phyloP scores from a whole-genome alignment of 2,329 filamentous ascomycete species.

The Westerdykella ornata region DNA sequence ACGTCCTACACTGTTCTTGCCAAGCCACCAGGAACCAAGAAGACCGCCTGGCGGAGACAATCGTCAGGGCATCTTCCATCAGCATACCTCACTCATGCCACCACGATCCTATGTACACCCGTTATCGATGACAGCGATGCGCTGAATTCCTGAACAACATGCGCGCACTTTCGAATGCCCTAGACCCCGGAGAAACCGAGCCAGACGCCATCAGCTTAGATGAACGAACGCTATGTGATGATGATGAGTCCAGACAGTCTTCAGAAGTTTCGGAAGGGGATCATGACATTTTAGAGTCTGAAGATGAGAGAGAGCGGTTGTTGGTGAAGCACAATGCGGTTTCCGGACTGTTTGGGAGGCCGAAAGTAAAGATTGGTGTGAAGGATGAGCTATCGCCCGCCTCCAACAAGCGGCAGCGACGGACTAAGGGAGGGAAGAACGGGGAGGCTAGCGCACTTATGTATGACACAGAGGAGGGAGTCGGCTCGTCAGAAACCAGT shows the following conservation, averaged over 20 bases:
- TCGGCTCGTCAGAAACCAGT: slow-evolving; percentile 52
- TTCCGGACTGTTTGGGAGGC: slow-evolving; percentile 22
- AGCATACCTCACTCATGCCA: too few relatives aligned
- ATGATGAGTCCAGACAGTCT: slow-evolving; percentile 31
- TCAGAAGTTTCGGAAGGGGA: slow-evolving; percentile 33
- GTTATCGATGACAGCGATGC: not conserved
- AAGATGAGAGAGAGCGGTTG: slow-evolving; percentile 43
- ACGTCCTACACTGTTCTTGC: too few relatives aligned
- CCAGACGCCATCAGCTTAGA: slow-evolving; percentile 22
- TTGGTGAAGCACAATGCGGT: slow-evolving; percentile 28
- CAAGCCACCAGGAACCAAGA: not conserved
- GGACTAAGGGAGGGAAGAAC: slow-evolving; percentile 41
- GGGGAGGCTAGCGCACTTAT: slow-evolving; percentile 71
- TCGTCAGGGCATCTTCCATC: too few relatives aligned
- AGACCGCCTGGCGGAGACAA: too few relatives aligned
- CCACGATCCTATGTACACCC: too few relatives aligned
- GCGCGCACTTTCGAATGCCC: slow-evolving; percentile 15
- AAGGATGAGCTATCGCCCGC: slow-evolving; percentile 15
- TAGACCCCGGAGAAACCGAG: slow-evolving; percentile 9
- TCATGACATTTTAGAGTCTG: slow-evolving; percentile 39
- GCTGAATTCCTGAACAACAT: slow-evolving; percentile 10
- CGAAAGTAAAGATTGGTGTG: slow-evolving; percentile 27
- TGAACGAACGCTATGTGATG: slow-evolving; percentile 30
- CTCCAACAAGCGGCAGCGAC: slow-evolving; percentile 19
- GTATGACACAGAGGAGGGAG: slow-evolving; percentile 86